Evolutionary conservation across 2,329 filamentous ascomycete genomes (phyloP), one percentile per base, ranked within the genome.

Genomic region (Exophiala aquamarina): DNA sequence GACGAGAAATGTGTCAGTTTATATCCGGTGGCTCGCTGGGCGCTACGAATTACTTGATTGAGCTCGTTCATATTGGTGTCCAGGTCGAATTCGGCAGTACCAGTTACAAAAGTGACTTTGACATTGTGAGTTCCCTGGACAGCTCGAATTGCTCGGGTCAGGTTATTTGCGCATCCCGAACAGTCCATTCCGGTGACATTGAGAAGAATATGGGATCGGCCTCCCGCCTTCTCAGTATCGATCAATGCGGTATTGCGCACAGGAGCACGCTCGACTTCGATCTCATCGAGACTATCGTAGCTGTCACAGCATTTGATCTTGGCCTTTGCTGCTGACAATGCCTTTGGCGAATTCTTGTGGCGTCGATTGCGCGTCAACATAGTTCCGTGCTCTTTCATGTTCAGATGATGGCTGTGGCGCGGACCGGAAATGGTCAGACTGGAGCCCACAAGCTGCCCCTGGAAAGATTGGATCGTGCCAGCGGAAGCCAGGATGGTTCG

Each of bases 1-100:
- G 31, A 48, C 7, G 47, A 28, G 40, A 52, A 38, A 29, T 36
- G 48, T 21, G 39, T 44, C 26, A 54, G 45, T 21, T 55, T 50
- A 34, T 54, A 59, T 13, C 54, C 56, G 3, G 56, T 59, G 10
- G 55, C 50, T 23, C 44, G 41, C 17, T 49, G 46, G 23, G 47
- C 52, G 17, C 29, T 33, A 35, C 49, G 47, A 20, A 59, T 54
- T 23, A 60, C 50, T 17, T 58, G 42, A 3, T 53, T 47, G 1
- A 72, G 33, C 0, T 62, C 19, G 0, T 48, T 58, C 15, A 76
- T 60, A 2, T 70, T 67, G 0, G 63, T 64, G n/a, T 80, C 70
- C 0, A 76, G 75, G 3, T 45, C 35, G 6, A 60, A 58, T 29
- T 60, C 56, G 18, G 55, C 58, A 35, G 34, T 46, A 9, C 50